Evolutionary conservation across 129 eudicot species (phyloP), one percentile per base, ranked within the genome.

Genomic region (Escallonia herrerae): DNA sequence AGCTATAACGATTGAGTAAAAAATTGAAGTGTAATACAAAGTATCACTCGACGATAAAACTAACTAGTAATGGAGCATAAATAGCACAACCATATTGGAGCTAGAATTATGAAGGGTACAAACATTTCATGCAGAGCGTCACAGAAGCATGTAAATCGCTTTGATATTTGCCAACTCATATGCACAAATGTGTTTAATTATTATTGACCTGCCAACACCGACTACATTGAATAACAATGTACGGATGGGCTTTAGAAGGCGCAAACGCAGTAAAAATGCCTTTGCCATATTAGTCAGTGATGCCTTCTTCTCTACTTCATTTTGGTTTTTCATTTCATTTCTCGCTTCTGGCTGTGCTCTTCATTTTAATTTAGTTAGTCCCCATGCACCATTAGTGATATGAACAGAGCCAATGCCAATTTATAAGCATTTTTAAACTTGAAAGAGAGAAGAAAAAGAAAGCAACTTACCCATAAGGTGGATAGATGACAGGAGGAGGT

Each of bases 391-490:
- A 12, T 53, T 11, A 0, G 4, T n/a, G 49, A 8, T 53, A 53
- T 53, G 58, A 53, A 8, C 33, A 53, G 58, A 4, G 2, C 15
- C 15, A 53, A 45, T 45, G 49, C 7, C 49, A 22, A 22, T 22
- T 22, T 22, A 22, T 22, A 22, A 22, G 49, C 7, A 0, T 45
- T 45, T 45, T 45, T 45, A 45, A 45, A 8, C 62, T 22, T 59
- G 50, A 38, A 45, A 44, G 1, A 48, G 38, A 69, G 37, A 11
- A 8, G 3, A 40, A 43, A 64, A 43, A 5, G 15, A 13, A 60
- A 66, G 46, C 46, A 50, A 72, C 86, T 77, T 64, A 91, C 97
- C 96, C 96, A 67, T 87, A 91, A 5, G 96, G 97, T 42, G 95
- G 94, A 81, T 87, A 91, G 49, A 91, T 73, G 65, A 78, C 85